Conservation (phyloP, 116 monocot species). For the Posidonia oceanica region DNA sequence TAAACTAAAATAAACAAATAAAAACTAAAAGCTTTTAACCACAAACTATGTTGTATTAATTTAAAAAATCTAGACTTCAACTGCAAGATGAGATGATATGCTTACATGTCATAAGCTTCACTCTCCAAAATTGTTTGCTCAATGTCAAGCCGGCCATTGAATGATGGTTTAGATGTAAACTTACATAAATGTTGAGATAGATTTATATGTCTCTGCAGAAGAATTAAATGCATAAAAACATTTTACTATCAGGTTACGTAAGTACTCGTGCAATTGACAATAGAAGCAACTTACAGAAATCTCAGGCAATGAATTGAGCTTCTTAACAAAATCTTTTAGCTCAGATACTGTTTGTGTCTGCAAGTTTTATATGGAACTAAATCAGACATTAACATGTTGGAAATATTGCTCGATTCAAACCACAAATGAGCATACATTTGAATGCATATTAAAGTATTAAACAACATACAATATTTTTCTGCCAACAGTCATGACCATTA, state of each 20-base stretch:
- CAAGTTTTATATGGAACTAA: slow-evolving; percentile 4
- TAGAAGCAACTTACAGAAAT: slow-evolving; percentile 57
- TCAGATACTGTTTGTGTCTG: slow-evolving; percentile 96
- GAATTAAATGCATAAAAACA: neutral
- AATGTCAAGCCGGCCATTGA: slow-evolving; percentile 89
- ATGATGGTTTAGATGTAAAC: slow-evolving; percentile 94
- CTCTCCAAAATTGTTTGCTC: slow-evolving; percentile 94
- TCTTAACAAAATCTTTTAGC: slow-evolving; percentile 97
- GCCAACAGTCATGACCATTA: no score
- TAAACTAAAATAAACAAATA: neutral
- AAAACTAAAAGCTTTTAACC: no score
- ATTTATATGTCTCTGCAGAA: slow-evolving; percentile 86
- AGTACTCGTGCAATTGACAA: neutral
- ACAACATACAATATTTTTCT: neutral
- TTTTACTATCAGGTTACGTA: neutral
- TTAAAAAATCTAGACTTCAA: neutral
- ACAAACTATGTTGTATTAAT: neutral
- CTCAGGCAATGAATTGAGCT: slow-evolving; percentile 92
- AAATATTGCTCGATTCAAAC: neutral
- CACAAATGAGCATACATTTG: neutral
- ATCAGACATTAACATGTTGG: slow-evolving; percentile 1
- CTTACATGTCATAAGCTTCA: slow-evolving; percentile 86
- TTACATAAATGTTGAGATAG: slow-evolving; percentile 95
- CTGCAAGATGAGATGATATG: neutral
- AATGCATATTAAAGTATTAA: neutral